Evolutionary conservation across 208 protist genomes (phyloP), one percentile per base, ranked within the genome.

Genomic region (Leishmania aethiopica): DNA sequence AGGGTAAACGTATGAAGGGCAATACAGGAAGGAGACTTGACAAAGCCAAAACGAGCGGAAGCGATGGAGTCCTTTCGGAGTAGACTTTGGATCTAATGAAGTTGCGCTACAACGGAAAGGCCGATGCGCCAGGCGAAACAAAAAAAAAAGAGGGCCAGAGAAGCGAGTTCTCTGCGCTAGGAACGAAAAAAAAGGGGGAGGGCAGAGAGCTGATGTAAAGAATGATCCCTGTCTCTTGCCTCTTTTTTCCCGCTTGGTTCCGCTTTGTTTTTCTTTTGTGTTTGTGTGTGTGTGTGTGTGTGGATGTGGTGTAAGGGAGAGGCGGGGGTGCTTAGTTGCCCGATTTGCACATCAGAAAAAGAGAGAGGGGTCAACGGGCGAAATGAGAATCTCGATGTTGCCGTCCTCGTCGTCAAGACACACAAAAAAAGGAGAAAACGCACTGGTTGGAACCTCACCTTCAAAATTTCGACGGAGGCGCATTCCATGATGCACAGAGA

Each of bases 351-450:
- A 17, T 32, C 5, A 32, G 17, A 22, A 22, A 19, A 40, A 69
- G 62, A 19, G 32, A 40, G 62, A 22, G 32, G 32, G 32, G 15
- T 25, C 62, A 69, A 69, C 28, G 62, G 13, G 62, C 62, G 62
- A 69, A 69, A 69, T 40, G 62, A 69, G 32, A 69, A 37, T 69
- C 62, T 69, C 62, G 32, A 40, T 19, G 32, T 69, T 69, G 62
- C 32, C 62, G 1, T 69, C 11, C 32, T 69, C 32, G 62, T 67
- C 11, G 60, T 32, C 57, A 32, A 32, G 28, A 32, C 17, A 15
- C 6, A 32, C 7, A 32, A 62, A 62, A 69, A 67, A 40, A 69
- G 15, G 32, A 69, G 13, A 32, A 22, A 35, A 40, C 32, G 62
- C 32, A 22, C 5, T 32, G 40, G 62, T 28, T 13, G 62, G 28